phyloP scores from a whole-genome alignment of 2,329 filamentous ascomycete species.

The Rhexocercosporidium sp. region DNA sequence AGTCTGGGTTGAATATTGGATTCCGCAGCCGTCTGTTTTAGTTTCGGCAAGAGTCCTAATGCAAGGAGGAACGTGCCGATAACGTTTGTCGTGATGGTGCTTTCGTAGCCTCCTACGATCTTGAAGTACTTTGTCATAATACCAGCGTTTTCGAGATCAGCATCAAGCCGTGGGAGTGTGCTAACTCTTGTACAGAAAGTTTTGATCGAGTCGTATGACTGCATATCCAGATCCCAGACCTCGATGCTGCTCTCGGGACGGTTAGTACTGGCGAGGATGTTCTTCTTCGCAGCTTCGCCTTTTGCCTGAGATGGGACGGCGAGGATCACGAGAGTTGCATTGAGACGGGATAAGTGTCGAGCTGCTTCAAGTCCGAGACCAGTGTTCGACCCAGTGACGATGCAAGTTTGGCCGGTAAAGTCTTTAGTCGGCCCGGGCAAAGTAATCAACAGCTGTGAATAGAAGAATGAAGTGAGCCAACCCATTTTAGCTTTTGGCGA shows the following conservation, averaged over 20 bases:
- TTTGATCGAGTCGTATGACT: constrained; percentile 25
- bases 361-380: constrained; percentile 49
- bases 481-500: too few relatives aligned
- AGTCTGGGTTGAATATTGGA: constrained; percentile 34
- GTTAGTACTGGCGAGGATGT: constrained; percentile 37
- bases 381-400: constrained; percentile 50
- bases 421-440: constrained; percentile 15
- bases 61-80: constrained; percentile 39
- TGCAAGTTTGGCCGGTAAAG: constrained; percentile 40
- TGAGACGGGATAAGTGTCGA: constrained; percentile 40
- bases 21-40: constrained; percentile 31
- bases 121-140: constrained; percentile 13
- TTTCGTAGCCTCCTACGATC: constrained; percentile 29
- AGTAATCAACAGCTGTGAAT: constrained; percentile 28
- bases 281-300: constrained; percentile 43
- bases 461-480: constrained; percentile 21
- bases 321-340: constrained; percentile 47
- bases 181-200: constrained; percentile 27
- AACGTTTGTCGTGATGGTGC: constrained; percentile 38
- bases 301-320: constrained; percentile 46
- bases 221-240: constrained; percentile 34
- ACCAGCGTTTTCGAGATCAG: constrained; percentile 47
- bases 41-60: constrained; percentile 34
- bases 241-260: constrained; percentile 19
- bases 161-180: constrained; percentile 50